phyloP scores from a whole-genome alignment of 2,329 filamentous ascomycete species.

The Trichoderma guizhouense region DNA sequence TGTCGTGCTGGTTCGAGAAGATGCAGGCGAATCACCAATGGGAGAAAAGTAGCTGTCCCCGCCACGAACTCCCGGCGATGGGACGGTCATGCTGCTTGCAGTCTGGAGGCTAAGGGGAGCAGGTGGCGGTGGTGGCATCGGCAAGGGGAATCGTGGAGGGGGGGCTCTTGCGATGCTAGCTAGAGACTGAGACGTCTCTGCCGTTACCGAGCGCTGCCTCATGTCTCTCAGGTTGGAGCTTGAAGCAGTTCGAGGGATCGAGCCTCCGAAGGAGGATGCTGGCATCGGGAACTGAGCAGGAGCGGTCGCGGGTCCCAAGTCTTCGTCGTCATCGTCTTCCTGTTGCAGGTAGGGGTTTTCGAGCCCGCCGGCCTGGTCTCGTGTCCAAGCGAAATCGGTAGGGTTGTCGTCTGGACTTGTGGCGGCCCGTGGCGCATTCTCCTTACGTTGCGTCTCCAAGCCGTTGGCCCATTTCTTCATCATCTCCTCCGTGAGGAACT shows the following conservation, averaged over 20 bases:
- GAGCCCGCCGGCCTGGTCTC: constrained; percentile 60
- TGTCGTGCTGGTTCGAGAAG: constrained; percentile 69
- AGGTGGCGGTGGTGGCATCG: constrained; percentile 45
- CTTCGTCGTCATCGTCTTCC: constrained; percentile 62
- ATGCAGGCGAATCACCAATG: constrained; percentile 72
- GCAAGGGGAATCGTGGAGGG: constrained; percentile 69
- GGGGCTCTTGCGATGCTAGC: constrained; percentile 57
- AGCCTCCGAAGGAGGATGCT: constrained; percentile 24
- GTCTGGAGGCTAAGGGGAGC: constrained; percentile 67
- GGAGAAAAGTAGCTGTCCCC: constrained; percentile 96
- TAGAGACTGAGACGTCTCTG: constrained; percentile 62
- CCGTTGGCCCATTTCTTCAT: constrained; percentile 90
- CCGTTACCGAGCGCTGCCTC: constrained; percentile 71
- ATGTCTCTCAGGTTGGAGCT: constrained; percentile 74
- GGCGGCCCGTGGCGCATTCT: constrained; percentile 49
- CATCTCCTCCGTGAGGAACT: constrained; percentile 83
- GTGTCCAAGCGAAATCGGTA: constrained; percentile 79
- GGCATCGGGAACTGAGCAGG: constrained; percentile 36
- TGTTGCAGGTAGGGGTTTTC: constrained; percentile 78
- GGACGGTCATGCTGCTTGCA: constrained; percentile 38
- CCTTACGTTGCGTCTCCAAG: constrained; percentile 72
- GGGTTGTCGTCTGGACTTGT: constrained; percentile 49
- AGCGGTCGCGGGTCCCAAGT: constrained; percentile 39
- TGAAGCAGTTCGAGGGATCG: constrained; percentile 50
- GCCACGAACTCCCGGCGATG: constrained; percentile 59